Base-by-base conservation (phyloP, 2,329 filamentous ascomycete genomes). In the Aspergillus terreus region DNA sequence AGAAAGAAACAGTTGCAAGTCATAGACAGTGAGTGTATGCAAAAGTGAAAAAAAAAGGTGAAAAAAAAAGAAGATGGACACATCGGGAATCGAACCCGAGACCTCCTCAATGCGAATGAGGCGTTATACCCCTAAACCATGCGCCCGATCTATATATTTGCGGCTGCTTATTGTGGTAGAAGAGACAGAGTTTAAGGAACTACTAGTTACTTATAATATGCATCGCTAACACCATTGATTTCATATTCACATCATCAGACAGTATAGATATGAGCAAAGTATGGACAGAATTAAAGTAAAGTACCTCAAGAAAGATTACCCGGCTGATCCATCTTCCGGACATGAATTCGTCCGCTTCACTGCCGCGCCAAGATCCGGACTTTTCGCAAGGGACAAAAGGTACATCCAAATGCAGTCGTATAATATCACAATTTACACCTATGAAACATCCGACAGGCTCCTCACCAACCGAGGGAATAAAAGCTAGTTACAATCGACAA, bases 351-450 rank as follows among this genome's bases (percentile, higher is more conserved):
- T 42, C 40, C 40, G 40, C 15, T 42, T 42, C 23, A 5, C 19
- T 17, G 40, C 14, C 38, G 17, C 11, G 40, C 40, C 40, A 21
- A 38, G 35, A 23, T 15, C 12, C 40, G 17, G 40, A 23, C 7
- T 42, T 42, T 42, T 42, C 40, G 5, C 23, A 23, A 23, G 23
- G 19, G 19, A 19, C 19, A 19, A 19, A 19, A 19, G 19, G 19
- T 4, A 23, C 23, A 23, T 23, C 23, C 23, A 6, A 23, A 23
- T 23, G 6, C 23, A 38, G 35, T 38, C 35, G 35, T 38, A 38
- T 17, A n/a, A 38, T n/a, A 23, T 55, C 55, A 61, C 58, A 61
- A 61, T 62, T 63, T 63, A 63, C 61, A 63, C 59, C 60, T 62
- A 62, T 61, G 51, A 56, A 63, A 63, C 62, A 59, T 62, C 62